Evolutionary conservation across 1,139 yeast genomes (phyloP), one percentile per base, ranked within the genome.

Genomic region (Kodamaea derodonti): DNA sequence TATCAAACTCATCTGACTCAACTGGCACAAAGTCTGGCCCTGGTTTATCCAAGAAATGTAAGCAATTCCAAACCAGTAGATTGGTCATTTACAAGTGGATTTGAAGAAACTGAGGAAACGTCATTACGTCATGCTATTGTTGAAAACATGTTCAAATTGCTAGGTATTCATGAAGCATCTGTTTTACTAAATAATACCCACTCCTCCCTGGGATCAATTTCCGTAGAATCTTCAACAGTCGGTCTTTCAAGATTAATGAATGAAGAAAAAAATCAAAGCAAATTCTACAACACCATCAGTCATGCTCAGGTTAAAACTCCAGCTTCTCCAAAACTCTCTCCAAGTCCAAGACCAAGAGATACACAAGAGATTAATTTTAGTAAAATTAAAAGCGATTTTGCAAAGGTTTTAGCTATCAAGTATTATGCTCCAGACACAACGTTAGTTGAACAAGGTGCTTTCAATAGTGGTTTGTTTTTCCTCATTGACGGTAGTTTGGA

Each of bases 401-500:
- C 90, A 0, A 72, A 76, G 27, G 69, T 63, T 7, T 56, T 92
- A 29, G 78, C 81, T 34, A 64, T 90, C 8, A 63, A 75, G 40
- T 72, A 64, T 42, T 70, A 72, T 43, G 65, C 72, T 9, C 70
- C 79, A 24, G 85, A 79, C 3, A 56, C 79, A 0, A 64, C 68
- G 0, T 51, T 90, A 2, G 78, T 84, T 11, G 72, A 75, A 36
- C 86, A 84, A 43, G 78, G 83, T 33, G 74, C 78, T 6, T 72
- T 73, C 34, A 75, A 81, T 31, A 75, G 83, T 1, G 98, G 97
- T 0, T 54, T 92, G 11, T 86, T 69, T 51, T 88, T 83, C 51
- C 81, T 92, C 6, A 75, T 90, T 32, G 83, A 82, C 38, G 97
- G 97, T 2, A 54, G 69, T 7, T 61, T 88, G 28, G 90, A 84